Conservation (phyloP, 2,329 filamentous ascomycete species). For the Penicillium paneum region DNA sequence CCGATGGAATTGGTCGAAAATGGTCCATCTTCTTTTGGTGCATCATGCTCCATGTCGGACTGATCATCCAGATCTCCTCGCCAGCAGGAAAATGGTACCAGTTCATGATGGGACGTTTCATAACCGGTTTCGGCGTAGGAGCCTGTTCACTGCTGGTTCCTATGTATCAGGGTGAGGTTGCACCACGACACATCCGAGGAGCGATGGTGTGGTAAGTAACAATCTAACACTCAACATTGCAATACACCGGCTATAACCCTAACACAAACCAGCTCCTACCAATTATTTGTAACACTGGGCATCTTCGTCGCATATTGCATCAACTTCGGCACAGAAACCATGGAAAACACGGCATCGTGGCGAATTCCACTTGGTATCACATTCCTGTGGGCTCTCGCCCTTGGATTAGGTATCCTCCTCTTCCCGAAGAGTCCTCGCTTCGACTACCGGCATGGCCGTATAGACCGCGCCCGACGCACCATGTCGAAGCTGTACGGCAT, state of each 20-base stretch:
- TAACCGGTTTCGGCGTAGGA: slow-evolving; percentile 47
- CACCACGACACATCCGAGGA: slow-evolving; percentile 47
- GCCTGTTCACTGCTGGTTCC: slow-evolving; percentile 44
- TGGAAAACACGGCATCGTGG: slow-evolving; percentile 45
- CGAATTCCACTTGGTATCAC: slow-evolving; percentile 54
- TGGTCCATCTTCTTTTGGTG: slow-evolving; percentile 44
- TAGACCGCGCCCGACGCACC: slow-evolving; percentile 51
- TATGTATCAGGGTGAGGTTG: slow-evolving; percentile 48
- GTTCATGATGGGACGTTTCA: slow-evolving; percentile 43
- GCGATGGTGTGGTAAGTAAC: slow-evolving; percentile 38
- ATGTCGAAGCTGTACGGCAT: slow-evolving; percentile 56
- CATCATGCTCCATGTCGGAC: slow-evolving; percentile 41
- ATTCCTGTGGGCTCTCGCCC: slow-evolving; percentile 55
- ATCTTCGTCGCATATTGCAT: slow-evolving; percentile 49
- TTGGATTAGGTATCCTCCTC: slow-evolving; percentile 54
- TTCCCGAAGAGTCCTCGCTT: slow-evolving; percentile 57
- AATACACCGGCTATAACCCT: neutral
- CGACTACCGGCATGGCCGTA: slow-evolving; percentile 55
- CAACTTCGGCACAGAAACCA: slow-evolving; percentile 43
- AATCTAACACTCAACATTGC: neutral
- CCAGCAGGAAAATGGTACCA: slow-evolving; percentile 41
- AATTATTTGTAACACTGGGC: slow-evolving; percentile 48
- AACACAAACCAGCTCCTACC: slow-evolving; percentile 40
- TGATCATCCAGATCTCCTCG: slow-evolving; percentile 45
- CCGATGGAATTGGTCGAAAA: slow-evolving; percentile 44